A percentile compares a stretch with the other conserved stretches of the same genome.
phyloP scores from a whole-genome alignment of 2,329 filamentous ascomycete species.

The Elsinoe arachidis region DNA sequence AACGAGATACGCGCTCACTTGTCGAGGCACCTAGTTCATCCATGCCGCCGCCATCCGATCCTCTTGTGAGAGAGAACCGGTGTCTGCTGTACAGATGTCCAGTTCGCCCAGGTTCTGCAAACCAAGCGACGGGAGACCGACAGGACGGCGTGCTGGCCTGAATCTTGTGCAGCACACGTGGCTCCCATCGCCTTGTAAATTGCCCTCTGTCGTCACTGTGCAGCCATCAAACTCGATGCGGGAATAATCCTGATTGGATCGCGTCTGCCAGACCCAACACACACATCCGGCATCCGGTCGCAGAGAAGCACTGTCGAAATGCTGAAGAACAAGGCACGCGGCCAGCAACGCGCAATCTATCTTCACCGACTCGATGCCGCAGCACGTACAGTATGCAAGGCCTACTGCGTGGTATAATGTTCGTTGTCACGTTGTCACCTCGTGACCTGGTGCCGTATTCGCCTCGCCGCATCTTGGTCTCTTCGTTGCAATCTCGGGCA shows the following conservation, averaged over 20 bases:
- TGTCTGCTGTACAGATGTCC: no score
- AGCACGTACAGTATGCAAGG: background rate
- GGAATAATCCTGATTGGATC: background rate
- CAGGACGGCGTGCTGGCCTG: background rate
- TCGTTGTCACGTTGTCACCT: background rate
- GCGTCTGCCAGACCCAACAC: background rate
- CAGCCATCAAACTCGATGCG: background rate
- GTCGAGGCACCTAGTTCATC: background rate
- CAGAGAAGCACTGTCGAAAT: conserved; percentile 1
- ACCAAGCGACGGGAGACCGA: background rate
- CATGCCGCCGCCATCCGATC: background rate
- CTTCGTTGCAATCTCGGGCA: background rate
- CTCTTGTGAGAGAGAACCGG: no score
- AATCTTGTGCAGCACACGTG: conserved; percentile 5
- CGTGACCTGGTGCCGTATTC: background rate
- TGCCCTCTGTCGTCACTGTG: conserved; percentile 9
- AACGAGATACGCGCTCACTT: background rate
- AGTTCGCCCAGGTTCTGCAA: no score
- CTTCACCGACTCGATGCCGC: background rate
- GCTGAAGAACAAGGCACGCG: background rate
- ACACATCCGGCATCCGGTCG: conserved; percentile 9
- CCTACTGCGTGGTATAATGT: background rate
- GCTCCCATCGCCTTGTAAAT: conserved; percentile 5
- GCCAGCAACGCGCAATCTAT: background rate
- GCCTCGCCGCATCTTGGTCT: no score